A percentile compares a stretch with the other conserved stretches of the same genome.
Evolutionary conservation across 2,329 filamentous ascomycete species (phyloP).

Genomic region (Aspergillus flavus): DNA sequence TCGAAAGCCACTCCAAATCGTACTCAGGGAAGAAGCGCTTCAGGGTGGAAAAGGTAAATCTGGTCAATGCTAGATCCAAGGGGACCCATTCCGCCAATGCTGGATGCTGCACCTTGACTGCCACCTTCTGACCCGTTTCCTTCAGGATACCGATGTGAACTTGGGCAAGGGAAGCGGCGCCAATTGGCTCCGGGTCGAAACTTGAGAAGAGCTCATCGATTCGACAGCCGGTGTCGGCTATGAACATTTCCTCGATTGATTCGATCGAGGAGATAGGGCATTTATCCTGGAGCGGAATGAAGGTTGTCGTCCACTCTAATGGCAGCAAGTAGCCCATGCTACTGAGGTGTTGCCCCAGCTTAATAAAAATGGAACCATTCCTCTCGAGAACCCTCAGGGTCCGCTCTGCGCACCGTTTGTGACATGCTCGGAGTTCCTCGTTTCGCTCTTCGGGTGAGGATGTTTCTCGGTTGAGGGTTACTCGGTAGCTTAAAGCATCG

Average conservation of each 20-base stretch:
- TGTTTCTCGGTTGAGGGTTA: slow-evolving; percentile 71
- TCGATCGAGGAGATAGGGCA: slow-evolving; percentile 90
- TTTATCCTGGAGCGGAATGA: slow-evolving; percentile 92
- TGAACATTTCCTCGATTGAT: slow-evolving; percentile 85
- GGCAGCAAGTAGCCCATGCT: slow-evolving; percentile 95
- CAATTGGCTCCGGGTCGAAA: slow-evolving; percentile 79
- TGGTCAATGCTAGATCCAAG: slow-evolving; percentile 82
- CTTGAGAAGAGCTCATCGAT: slow-evolving; percentile 84
- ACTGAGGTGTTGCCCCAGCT: slow-evolving; percentile 92
- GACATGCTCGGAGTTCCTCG: slow-evolving; percentile 76
- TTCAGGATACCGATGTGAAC: slow-evolving; percentile 86
- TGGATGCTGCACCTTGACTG: slow-evolving; percentile 96
- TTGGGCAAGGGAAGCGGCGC: slow-evolving; percentile 90
- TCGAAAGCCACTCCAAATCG: slow-evolving; percentile 91
- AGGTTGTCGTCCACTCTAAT: slow-evolving; percentile 90
- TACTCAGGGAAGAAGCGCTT: slow-evolving; percentile 97
- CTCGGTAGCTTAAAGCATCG: slow-evolving; percentile 70
- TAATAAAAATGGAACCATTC: slow-evolving; percentile 98
- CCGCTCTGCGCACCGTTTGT: slow-evolving; percentile 87
- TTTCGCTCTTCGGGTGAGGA: slow-evolving; percentile 66
- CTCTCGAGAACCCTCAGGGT: slow-evolving; percentile 86
- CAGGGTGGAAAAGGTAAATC: slow-evolving; percentile 84
- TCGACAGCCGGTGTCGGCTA: slow-evolving; percentile 75
- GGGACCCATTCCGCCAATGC: slow-evolving; percentile 85
- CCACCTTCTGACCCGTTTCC: slow-evolving; percentile 81